Base-by-base conservation (phyloP, 306 rosid species). In the Hippophae tibetana region DNA sequence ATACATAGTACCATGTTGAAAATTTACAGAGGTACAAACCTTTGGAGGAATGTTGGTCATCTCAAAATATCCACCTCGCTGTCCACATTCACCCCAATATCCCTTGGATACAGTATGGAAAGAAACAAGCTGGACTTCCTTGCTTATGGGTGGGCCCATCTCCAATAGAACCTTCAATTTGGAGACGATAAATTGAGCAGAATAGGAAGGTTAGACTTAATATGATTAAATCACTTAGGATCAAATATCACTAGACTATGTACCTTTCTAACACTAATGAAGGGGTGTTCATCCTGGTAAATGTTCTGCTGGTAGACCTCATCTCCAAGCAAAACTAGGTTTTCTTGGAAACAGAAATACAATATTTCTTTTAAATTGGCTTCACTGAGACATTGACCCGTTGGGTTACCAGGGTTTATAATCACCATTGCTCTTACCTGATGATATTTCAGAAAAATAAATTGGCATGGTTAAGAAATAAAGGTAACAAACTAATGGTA, bases 381-480 rank as follows among this genome's bases (percentile, higher is more conserved):
- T 81, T 68, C 84, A 75, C 94, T 93, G 14, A 93, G 82, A 69
- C 99, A 93, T 75, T 93, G 99, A 43, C 99, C 99, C 45, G 99
- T 93, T 23, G 99, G 99, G 52, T 93, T 93, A 14, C 99, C 99
- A 58, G 99, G 99, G 62, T 93, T 93, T 72, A 93, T 93, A 60
- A 93, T 93, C 82, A 93, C 99, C 99, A 93, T 88, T 52, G 99
- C 99, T 82, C 86, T 93, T 66, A 93, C 89, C 99, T 93, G 72
- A 48, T 67, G 60, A 71, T 69, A 66, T 63, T 68, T 71, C 69
- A 73, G 51, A 53, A 53, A 10, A 51, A 31, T 31, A 52, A 42
- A 43, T 27, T 56, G 60, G 54, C 44, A 41, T 26, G 8, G 11
- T 51, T 42, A n/a, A 26, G 11, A 12, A 60, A 53, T 6, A 2